Percentiles rank a stretch among this genome's conserved stretches.
phyloP scores from a whole-genome alignment of 148 eudicot genomes.

The Pharnaceum exiguum region DNA sequence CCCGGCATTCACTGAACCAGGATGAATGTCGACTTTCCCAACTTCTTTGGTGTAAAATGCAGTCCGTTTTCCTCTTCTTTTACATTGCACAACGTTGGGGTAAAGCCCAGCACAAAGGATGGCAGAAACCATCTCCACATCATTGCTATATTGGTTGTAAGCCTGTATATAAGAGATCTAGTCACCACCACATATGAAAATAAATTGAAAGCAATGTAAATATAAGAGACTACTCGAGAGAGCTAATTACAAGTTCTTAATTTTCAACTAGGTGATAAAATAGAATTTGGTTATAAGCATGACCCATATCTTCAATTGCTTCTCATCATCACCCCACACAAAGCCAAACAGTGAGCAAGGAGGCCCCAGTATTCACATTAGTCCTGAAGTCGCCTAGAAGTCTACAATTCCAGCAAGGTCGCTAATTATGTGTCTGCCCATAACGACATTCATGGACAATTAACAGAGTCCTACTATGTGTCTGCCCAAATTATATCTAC shows the following conservation, averaged over 20 bases:
- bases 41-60: slow-evolving; percentile 92
- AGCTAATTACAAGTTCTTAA: too few relatives aligned
- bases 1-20: slow-evolving; percentile 85
- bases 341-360: not conserved
- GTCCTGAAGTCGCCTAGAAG: not conserved
- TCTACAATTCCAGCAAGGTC: not conserved
- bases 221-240: too few relatives aligned
- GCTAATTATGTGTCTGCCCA: too few relatives aligned
- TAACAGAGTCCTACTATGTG: too few relatives aligned
- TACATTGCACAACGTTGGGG: slow-evolving; percentile 97
- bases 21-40: slow-evolving; percentile 92
- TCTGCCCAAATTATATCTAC: too few relatives aligned
- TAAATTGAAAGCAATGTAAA: too few relatives aligned
- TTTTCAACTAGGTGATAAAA: not conserved
- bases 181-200: not conserved
- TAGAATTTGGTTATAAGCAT: not conserved
- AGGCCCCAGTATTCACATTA: not conserved
- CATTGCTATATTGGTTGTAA: slow-evolving; percentile 75
- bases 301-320: not conserved
- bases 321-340: not conserved
- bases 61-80: slow-evolving; percentile 86
- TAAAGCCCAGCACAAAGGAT: slow-evolving; percentile 99
- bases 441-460: too few relatives aligned
- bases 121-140: slow-evolving; percentile 91
- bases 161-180: slow-evolving; percentile 39